These are phyloP conservation scores for Ceratocystis colombiana DNA, from an alignment of 2,329 filamentous ascomycete species.

Conservation along the genomic window DNA sequence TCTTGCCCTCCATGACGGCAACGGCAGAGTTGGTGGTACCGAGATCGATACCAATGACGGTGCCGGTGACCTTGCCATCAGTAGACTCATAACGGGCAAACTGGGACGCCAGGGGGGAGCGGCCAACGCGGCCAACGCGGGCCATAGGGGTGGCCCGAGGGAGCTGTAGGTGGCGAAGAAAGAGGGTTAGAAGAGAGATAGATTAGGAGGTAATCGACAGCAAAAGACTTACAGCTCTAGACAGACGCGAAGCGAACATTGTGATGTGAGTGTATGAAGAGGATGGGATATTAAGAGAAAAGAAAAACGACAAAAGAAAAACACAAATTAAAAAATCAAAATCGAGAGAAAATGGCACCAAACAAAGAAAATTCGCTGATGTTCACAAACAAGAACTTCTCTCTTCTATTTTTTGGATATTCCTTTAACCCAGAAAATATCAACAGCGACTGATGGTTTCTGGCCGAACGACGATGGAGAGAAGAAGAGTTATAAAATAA, in stretches of 20 bases:
- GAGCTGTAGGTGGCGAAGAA: slow-evolving; percentile 43
- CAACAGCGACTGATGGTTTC: background rate
- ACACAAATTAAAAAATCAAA: slow-evolving; percentile 31
- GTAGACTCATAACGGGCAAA: slow-evolving; percentile 72
- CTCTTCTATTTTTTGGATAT: slow-evolving; percentile 8
- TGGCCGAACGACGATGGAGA: too few species aligned
- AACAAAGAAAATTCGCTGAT: slow-evolving; percentile 19
- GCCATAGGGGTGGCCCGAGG: slow-evolving; percentile 63
- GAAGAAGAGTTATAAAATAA: too few species aligned
- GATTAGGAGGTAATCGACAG: background rate
- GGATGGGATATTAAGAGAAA: slow-evolving; percentile 31
- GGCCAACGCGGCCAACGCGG: slow-evolving; percentile 52
- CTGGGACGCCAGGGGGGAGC: slow-evolving; percentile 60
- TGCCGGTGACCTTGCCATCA: slow-evolving; percentile 80
- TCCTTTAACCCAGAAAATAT: background rate
- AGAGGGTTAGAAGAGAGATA: background rate
- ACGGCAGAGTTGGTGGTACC: slow-evolving; percentile 98
- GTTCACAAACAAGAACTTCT: slow-evolving; percentile 16
- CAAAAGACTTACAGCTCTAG: slow-evolving; percentile 57
- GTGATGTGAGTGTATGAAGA: slow-evolving; percentile 35
- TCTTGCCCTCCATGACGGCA: slow-evolving; percentile 94
- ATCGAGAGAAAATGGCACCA: slow-evolving; percentile 22
- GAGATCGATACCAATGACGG: slow-evolving; percentile 96
- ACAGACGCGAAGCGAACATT: slow-evolving; percentile 64
- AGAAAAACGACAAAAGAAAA: slow-evolving; percentile 30